These are phyloP conservation scores for Heliocybe sulcata DNA, from an alignment of 1,284 basidiomycete genomes.

Conservation along the genomic window DNA sequence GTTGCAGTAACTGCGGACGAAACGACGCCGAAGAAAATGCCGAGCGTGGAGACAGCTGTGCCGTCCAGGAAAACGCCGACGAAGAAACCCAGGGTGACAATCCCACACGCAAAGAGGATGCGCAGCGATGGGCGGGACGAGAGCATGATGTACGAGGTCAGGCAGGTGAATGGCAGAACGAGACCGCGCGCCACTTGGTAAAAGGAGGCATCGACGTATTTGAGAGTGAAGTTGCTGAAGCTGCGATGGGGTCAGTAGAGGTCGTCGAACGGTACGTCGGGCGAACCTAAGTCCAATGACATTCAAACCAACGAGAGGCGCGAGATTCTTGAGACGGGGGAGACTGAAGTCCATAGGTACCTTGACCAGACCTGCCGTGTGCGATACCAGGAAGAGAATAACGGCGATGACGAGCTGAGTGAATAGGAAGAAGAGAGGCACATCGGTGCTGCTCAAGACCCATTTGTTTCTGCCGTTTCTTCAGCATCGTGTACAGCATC, in stretches of 20 bases:
- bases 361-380: conserved; percentile 53
- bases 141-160: conserved; percentile 68
- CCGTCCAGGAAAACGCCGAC: conserved; percentile 77
- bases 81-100: conserved; percentile 83
- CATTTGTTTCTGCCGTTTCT: conserved; percentile 64
- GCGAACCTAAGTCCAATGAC: conserved; percentile 73
- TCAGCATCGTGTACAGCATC: neutral
- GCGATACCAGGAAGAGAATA: conserved; percentile 59
- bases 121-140: conserved; percentile 64
- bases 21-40: conserved; percentile 69
- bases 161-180: conserved; percentile 81
- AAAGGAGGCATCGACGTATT: conserved; percentile 89
- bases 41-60: conserved; percentile 49
- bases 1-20: conserved; percentile 74
- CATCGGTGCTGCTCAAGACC: conserved; percentile 60
- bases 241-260: conserved; percentile 26
- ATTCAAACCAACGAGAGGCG: conserved; percentile 68
- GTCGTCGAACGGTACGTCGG: neutral
- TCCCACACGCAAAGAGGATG: conserved; percentile 60
- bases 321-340: conserved; percentile 60
- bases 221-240: conserved; percentile 85
- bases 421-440: conserved; percentile 84
- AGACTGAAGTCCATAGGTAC: conserved; percentile 54
- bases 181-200: conserved; percentile 88
- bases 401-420: conserved; percentile 76